Evolutionary conservation across 176 grass and related monocot genomes (phyloP).

Genomic region (Miscanthus lutarioriparius): DNA sequence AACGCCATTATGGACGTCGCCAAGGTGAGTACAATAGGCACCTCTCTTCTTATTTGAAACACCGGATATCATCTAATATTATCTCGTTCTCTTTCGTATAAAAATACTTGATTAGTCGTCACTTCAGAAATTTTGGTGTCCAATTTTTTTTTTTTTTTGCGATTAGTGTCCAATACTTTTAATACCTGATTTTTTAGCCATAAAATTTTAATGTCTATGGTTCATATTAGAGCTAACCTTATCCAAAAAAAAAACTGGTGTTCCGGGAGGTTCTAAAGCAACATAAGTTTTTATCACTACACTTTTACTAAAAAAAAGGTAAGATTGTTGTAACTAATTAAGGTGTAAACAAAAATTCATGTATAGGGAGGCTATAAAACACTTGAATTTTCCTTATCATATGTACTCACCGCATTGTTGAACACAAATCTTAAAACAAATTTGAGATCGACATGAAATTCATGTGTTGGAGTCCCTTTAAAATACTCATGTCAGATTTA

Average conservation of each 20-base stretch:
- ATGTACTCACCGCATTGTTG: too few species aligned
- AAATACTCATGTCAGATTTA: too few species aligned
- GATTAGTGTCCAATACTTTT: not conserved
- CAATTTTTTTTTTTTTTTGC: too few species aligned
- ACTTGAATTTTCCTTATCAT: too few species aligned
- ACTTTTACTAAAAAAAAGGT: not conserved
- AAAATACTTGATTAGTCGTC: not conserved
- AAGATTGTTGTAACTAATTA: not conserved
- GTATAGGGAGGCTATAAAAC: not conserved
- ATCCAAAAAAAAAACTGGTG: not conserved
- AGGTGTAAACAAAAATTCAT: too few species aligned
- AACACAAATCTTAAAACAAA: too few species aligned
- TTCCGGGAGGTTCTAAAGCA: not conserved
- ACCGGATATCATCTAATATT: too few species aligned
- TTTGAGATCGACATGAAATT: too few species aligned
- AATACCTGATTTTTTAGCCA: not conserved
- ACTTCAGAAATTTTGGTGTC: not conserved
- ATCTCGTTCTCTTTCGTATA: too few species aligned
- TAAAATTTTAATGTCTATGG: not conserved
- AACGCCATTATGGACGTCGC: constrained; percentile 51
- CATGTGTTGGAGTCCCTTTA: not conserved
- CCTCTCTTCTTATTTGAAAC: not conserved
- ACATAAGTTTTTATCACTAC: not conserved
- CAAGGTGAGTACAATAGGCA: constrained; percentile 37
- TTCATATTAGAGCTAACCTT: not conserved